phyloP scores from a whole-genome alignment of 805 yeast species.

The Yarrowia sp. region DNA sequence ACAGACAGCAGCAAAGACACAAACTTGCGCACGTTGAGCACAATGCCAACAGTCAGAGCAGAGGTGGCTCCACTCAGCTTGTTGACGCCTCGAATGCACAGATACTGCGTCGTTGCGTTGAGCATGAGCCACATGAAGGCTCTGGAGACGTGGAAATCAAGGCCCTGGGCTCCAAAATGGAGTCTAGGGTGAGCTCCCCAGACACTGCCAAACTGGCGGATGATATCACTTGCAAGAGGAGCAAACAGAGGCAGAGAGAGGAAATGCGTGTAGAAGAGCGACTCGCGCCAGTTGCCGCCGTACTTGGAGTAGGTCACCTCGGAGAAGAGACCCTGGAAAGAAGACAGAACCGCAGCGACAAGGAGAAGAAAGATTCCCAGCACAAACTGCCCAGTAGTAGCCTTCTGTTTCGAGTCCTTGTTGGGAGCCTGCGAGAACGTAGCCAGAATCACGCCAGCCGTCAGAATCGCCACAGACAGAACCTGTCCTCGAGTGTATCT shows the following conservation, averaged over 20 bases:
- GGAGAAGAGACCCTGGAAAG: conserved; percentile 57
- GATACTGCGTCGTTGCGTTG: conserved; percentile 54
- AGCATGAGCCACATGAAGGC: conserved; percentile 39
- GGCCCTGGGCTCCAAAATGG: neutral
- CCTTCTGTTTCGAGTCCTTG: conserved; percentile 28
- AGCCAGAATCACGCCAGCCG: conserved; percentile 54
- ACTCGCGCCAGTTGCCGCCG: conserved; percentile 62
- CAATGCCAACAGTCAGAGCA: conserved; percentile 64
- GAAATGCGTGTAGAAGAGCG: conserved; percentile 58
- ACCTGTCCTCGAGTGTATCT: conserved; percentile 49
- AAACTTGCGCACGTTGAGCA: conserved; percentile 60
- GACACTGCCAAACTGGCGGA: conserved; percentile 36
- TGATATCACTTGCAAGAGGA: conserved; percentile 40
- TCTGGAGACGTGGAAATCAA: conserved; percentile 31
- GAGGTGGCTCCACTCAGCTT: conserved; percentile 54
- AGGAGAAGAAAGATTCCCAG: conserved; percentile 46
- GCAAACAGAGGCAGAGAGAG: conserved; percentile 55
- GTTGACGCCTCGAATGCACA: conserved; percentile 70
- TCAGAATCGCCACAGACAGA: conserved; percentile 50
- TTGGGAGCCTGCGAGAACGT: conserved; percentile 31
- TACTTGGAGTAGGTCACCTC: conserved; percentile 51
- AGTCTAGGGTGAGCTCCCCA: conserved; percentile 11
- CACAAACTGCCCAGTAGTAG: conserved; percentile 31
- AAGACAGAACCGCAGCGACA: conserved; percentile 50
- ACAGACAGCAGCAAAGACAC: conserved; percentile 58